Percentiles rank a stretch among this genome's conserved stretches.
Conservation (phyloP, 2,329 filamentous ascomycete genomes). For the Westerdykella aurantiaca region DNA sequence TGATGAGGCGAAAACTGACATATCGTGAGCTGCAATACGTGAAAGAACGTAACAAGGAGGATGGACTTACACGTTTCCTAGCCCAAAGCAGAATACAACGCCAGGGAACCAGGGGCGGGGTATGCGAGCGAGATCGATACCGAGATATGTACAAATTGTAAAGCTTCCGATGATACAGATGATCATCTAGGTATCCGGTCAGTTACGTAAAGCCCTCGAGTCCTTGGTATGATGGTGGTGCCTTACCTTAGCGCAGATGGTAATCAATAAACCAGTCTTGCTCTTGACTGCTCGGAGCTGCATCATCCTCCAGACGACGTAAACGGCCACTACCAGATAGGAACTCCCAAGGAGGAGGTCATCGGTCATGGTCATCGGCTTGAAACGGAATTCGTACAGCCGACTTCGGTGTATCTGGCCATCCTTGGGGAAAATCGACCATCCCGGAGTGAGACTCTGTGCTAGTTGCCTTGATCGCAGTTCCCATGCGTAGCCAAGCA, state of each 20-base stretch:
- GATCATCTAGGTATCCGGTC: slow-evolving; percentile 43
- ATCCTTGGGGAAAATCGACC: slow-evolving; percentile 60
- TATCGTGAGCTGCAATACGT: slow-evolving; percentile 8
- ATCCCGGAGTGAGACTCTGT: slow-evolving; percentile 46
- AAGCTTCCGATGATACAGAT: slow-evolving; percentile 74
- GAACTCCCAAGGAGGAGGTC: slow-evolving; percentile 58
- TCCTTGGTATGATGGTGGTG: neutral
- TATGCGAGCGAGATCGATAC: slow-evolving; percentile 68
- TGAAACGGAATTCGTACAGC: slow-evolving; percentile 73
- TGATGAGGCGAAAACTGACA: slow-evolving; percentile 63
- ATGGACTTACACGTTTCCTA: slow-evolving; percentile 60
- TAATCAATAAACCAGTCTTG: slow-evolving; percentile 63
- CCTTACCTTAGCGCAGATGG: slow-evolving; percentile 58
- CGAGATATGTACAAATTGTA: slow-evolving; percentile 69
- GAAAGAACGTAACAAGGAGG: neutral
- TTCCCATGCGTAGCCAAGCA: slow-evolving; percentile 61
- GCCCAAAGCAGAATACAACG: slow-evolving; percentile 68
- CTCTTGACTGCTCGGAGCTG: slow-evolving; percentile 71
- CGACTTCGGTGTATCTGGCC: slow-evolving; percentile 52
- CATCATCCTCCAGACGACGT: slow-evolving; percentile 62
- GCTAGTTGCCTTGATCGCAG: slow-evolving; percentile 52
- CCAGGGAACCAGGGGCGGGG: slow-evolving; percentile 70
- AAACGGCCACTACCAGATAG: slow-evolving; percentile 58
- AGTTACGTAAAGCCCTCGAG: slow-evolving; percentile 2
- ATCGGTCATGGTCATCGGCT: slow-evolving; percentile 64